Evolutionary conservation across 768 basidiomycete species (phyloP), one percentile per base, ranked within the genome.

Genomic region (Melanogaster broomeanus): DNA sequence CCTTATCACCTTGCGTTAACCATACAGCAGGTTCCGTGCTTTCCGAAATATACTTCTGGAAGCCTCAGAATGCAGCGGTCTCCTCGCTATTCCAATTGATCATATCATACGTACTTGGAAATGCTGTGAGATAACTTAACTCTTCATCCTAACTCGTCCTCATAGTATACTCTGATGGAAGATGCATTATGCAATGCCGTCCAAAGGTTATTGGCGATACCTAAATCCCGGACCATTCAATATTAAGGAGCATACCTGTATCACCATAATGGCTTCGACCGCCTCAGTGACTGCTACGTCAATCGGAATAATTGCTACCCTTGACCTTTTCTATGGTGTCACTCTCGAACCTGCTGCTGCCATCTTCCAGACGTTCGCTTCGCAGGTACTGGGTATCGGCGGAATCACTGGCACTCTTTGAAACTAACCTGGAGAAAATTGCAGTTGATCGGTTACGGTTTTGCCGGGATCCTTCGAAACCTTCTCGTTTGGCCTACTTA

Each of bases 181-280:
- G 55, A 56, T 56, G 55, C 55, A 53, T 33, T 53, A 47, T 42
- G 42, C 35, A n/a, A 43, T 56, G 47, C 55, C 55, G 19, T 53
- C 47, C 9, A 49, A 21, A 9, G 52, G 55, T 3, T 22, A 58
- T 53, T 84, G 79, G 78, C 64, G 77, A n/a, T 82, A 79, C 61
- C 65, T 84, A 45, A 84, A 84, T 60, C 83, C 82, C 4, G 81
- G 83, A 0, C 80, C 80, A 19, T 85, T 85, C 72, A 85, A 83
- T 73, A 72, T 66, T 63, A 80, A 80, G 61, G 83, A 85, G 58
- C 83, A 85, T 57, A 81, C 83, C 8, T 77, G 77, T 15, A 84
- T 85, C 44, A 82, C 81, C 3, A 82, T 84, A 33, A 81, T 85
- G 63, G 67, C 83, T 1, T 77, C 80, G 18, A 84, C 83, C 1